phyloP scores from a whole-genome alignment of 768 basidiomycete species.

The Xanthoconium purpureum region DNA sequence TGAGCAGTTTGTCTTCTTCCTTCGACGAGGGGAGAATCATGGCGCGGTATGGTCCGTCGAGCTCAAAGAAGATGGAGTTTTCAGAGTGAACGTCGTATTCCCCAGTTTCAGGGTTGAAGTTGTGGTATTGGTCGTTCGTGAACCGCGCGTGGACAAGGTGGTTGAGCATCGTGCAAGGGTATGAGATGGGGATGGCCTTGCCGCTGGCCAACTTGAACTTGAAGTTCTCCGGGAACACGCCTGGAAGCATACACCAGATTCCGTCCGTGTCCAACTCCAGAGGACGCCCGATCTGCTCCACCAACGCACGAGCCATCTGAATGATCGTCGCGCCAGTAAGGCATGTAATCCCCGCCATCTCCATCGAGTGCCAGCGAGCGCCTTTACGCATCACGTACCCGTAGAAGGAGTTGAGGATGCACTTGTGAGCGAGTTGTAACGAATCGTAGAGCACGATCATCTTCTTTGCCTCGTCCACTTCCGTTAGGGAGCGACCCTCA shows the following conservation, averaged over 20 bases:
- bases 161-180: conserved; percentile 99
- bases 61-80: conserved; percentile 99
- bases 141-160: conserved; percentile 94
- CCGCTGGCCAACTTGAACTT: conserved; percentile 87
- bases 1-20: conserved; percentile 96
- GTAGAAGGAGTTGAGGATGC: conserved; percentile 99
- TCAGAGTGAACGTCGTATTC: conserved; percentile 86
- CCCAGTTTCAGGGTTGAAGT: conserved; percentile 80
- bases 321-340: conserved; percentile 97
- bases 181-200: conserved; percentile 86
- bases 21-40: conserved; percentile 99
- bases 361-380: conserved; percentile 99
- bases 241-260: conserved; percentile 99
- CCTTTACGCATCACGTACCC: conserved; percentile 99
- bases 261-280: conserved; percentile 98
- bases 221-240: conserved; percentile 97
- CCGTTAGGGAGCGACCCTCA: conserved; percentile 73
- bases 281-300: conserved; percentile 96
- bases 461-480: conserved; percentile 96
- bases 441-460: conserved; percentile 99
- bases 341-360: conserved; percentile 99
- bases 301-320: conserved; percentile 95
- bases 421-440: conserved; percentile 97
- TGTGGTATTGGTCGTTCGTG: conserved; percentile 98
- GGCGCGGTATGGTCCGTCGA: conserved; percentile 97